A percentile compares a stretch with the other conserved stretches of the same genome.
phyloP scores from a whole-genome alignment of 1,284 basidiomycete genomes.

The Papiliotrema laurentii region DNA sequence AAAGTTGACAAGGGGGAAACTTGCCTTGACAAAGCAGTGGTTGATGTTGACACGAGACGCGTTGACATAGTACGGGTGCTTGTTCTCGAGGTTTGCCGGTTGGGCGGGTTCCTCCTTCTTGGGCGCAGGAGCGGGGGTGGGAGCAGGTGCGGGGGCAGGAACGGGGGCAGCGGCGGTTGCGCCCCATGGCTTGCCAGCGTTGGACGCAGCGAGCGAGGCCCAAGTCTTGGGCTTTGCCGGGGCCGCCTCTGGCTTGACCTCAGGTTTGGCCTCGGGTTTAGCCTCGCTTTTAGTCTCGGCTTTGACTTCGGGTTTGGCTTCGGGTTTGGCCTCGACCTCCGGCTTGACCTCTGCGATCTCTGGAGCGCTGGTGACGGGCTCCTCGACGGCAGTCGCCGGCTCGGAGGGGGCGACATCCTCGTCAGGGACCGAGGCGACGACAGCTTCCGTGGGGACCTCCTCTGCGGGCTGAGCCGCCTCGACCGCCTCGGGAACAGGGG shows the following conservation, averaged over 20 bases:
- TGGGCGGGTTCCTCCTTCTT: conserved; percentile 15
- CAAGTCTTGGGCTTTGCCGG: conserved; percentile 69
- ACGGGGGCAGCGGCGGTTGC: conserved; percentile 50
- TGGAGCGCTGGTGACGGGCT: conserved; percentile 17
- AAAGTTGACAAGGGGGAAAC: conserved; percentile 13
- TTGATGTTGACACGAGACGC: conserved; percentile 62
- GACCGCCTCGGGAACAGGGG: conserved; percentile 23
- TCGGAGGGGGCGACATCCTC: conserved; percentile 29
- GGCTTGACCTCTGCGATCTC: conserved; percentile 3
- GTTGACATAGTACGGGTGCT: conserved; percentile 56
- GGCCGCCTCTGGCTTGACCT: conserved; percentile 8
- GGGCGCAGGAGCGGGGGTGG: conserved; percentile 46
- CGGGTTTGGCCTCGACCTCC: too few relatives aligned
- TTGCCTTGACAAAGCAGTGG: conserved; percentile 84
- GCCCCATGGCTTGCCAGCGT: conserved; percentile 58
- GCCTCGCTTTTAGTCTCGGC: too few relatives aligned
- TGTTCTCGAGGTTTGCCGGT: conserved; percentile 18
- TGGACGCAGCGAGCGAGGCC: conserved; percentile 83
- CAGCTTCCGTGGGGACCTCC: conserved; percentile 38
- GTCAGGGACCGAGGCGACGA: conserved; percentile 43
- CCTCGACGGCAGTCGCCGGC: conserved; percentile 25
- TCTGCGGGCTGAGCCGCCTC: conserved; percentile 33
- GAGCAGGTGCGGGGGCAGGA: conserved; percentile 50
- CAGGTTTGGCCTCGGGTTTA: too few relatives aligned
- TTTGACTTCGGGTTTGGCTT: too few relatives aligned